A percentile compares a stretch with the other conserved stretches of the same genome.
Evolutionary conservation across 495 filamentous ascomycete genomes (phyloP).

Genomic region (Amphirosellinia nigrospora): DNA sequence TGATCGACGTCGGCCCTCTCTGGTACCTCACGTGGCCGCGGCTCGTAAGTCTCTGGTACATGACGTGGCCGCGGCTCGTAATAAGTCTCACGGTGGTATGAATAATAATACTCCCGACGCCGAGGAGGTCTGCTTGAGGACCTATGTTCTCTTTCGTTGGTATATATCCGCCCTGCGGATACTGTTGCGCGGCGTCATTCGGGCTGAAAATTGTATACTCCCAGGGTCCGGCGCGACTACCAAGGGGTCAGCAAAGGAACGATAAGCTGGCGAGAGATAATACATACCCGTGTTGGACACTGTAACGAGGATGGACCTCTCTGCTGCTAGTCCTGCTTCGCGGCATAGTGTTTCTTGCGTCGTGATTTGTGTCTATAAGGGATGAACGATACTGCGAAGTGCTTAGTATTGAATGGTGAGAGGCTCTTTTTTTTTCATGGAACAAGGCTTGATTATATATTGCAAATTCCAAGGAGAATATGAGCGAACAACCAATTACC

Average conservation of each 20-base stretch:
- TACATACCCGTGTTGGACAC: background rate
- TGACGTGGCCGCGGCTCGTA: too few species aligned
- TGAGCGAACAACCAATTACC: background rate
- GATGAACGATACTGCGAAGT: background rate
- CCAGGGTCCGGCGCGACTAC: background rate
- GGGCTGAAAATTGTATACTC: too few species aligned
- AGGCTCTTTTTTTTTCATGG: background rate
- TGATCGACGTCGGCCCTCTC: too few species aligned
- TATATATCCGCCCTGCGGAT: background rate
- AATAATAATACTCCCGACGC: background rate
- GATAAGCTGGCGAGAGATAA: background rate
- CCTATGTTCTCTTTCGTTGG: background rate
- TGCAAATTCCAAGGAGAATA: background rate
- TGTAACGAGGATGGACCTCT: background rate
- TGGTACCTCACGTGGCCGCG: too few species aligned
- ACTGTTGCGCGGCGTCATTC: too few species aligned
- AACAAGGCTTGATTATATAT: background rate
- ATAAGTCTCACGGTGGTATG: background rate
- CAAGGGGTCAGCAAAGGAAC: background rate
- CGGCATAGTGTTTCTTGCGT: background rate
- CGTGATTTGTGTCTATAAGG: background rate
- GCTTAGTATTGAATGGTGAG: background rate
- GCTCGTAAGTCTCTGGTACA: too few species aligned
- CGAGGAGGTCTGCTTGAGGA: background rate
- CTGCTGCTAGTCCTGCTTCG: background rate